A percentile compares a stretch with the other conserved stretches of the same genome.
These are phyloP conservation scores for Rhodofomes roseus DNA, from an alignment of 1,284 basidiomycete genomes.

Conservation along the genomic window DNA sequence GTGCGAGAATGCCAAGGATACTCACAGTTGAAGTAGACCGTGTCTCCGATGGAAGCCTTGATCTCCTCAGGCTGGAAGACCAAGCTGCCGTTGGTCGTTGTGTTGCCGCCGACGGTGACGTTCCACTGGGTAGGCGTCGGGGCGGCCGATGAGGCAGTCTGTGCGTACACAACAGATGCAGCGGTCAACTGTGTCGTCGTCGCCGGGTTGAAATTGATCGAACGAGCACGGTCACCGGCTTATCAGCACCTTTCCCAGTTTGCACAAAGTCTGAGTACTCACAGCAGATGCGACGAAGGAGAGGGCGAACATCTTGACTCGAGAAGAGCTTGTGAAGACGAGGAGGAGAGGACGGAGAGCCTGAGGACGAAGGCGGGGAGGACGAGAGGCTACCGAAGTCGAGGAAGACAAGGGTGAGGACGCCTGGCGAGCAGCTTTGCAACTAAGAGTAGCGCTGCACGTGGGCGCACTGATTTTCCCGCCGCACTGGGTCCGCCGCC, in stretches of 20 bases:
- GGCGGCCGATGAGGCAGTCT: constrained; percentile 6
- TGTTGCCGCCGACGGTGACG: constrained; percentile 46
- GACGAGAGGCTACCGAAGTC: background rate
- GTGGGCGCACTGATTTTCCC: background rate
- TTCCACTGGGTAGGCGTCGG: constrained; percentile 36
- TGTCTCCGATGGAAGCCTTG: constrained; percentile 43
- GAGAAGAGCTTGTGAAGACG: constrained; percentile 2
- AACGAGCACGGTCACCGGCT: background rate
- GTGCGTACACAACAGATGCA: constrained; percentile 12
- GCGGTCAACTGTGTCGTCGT: constrained; percentile 16
- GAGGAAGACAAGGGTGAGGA: background rate
- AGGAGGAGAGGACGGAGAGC: background rate
- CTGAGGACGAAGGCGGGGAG: constrained; percentile 1
- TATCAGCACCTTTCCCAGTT: background rate
- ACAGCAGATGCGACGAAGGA: constrained; percentile 4
- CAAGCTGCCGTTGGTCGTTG: constrained; percentile 36
- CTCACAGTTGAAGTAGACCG: constrained; percentile 54
- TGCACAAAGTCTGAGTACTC: background rate
- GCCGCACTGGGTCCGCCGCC: background rate
- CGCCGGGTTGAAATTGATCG: background rate
- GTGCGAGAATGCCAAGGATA: too few relatives aligned
- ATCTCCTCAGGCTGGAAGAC: constrained; percentile 47
- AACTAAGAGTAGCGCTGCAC: background rate
- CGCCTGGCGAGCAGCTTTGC: background rate
- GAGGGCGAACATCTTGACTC: constrained; percentile 7